Base-by-base conservation (phyloP, 495 filamentous ascomycete genomes). In the Penicillium simplicissimum region DNA sequence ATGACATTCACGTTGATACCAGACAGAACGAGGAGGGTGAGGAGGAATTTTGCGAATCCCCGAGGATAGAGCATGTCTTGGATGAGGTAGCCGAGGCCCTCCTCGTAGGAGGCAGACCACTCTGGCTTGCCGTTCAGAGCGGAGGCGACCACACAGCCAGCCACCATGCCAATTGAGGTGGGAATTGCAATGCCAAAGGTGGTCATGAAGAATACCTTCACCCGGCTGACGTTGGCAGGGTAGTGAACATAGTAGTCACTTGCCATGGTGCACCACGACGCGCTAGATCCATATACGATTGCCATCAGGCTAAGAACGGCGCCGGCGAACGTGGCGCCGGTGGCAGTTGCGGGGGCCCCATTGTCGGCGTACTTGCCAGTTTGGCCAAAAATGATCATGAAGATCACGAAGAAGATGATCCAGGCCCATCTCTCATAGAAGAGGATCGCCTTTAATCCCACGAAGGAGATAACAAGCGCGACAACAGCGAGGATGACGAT, bases 211-310 rank as follows among this genome's bases (percentile, higher is more conserved):
- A 87, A 89, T 19, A 87, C 75, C 63, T 82, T 85, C 48, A 75
- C 63, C 33, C 76, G 75, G 25, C 74, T 74, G 14, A 79, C 82
- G 23, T 78, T 71, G 51, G 73, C 76, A 0, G 85, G 85, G 61
- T 87, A 87, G 51, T 87, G 79, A 8, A 85, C 83, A 65, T 87
- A 88, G 62, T 83, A 89, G 65, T 88, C 87, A 0, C 79, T 79
- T 0, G 81, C 84, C 51, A 87, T 84, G 1, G 85, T 83, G 28
- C 77, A 79, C 84, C 87, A 85, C 28, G 80, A 84, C 0, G 79
- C 81, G n/a, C 81, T 81, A 4, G 79, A 83, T 15, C 82, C 83
- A 66, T 86, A 88, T 48, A 84, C 74, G 61, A 88, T 76, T 33
- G 80, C 76, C 19, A 87, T 70, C 60, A 86, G 72, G 35, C 68